Evolutionary conservation across 108 stramenopile genomes (phyloP).

Genomic region (Schizochytrium sp.): DNA sequence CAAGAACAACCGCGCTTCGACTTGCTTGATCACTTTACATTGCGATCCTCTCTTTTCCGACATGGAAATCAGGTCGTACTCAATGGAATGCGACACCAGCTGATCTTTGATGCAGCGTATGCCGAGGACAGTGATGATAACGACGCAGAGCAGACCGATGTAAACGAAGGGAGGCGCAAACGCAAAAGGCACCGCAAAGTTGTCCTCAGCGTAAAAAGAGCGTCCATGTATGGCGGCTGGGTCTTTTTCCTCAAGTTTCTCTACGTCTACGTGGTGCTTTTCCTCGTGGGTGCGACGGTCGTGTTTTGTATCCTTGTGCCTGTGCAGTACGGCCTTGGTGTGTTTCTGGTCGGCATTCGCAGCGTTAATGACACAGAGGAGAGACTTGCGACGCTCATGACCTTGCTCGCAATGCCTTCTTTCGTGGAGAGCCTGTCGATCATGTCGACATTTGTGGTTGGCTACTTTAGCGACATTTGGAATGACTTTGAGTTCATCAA

Average conservation of each 20-base stretch:
- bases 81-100: neutral
- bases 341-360: neutral
- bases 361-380: neutral
- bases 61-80: neutral
- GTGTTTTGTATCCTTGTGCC: neutral
- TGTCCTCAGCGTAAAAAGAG: neutral
- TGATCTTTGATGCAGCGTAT: neutral
- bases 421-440: conserved; percentile 9
- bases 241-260: conserved; percentile 4
- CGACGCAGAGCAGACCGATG: neutral
- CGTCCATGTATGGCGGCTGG: neutral
- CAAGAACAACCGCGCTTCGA: neutral
- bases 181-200: neutral
- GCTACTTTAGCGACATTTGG: neutral
- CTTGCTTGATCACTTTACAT: neutral
- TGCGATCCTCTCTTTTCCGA: neutral
- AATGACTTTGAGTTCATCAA: conserved; percentile 19
- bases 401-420: neutral
- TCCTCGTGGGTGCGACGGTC: neutral
- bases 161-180: neutral
- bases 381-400: neutral
- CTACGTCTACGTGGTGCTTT: neutral
- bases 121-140: neutral
- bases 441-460: neutral
- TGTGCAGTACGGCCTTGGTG: neutral